Conservation (phyloP, 768 basidiomycete species). For the Pleurotus sapidus region DNA sequence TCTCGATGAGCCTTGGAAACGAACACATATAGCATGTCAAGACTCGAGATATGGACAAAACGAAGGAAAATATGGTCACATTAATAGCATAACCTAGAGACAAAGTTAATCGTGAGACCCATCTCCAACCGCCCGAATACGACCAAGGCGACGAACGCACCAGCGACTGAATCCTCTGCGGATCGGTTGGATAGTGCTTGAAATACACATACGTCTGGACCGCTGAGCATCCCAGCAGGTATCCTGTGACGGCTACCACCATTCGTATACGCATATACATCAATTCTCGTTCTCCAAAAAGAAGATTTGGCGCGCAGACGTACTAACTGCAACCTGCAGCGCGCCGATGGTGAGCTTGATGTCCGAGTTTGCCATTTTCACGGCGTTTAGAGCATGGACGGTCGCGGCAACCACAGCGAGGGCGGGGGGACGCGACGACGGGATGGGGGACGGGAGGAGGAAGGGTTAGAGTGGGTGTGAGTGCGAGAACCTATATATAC, state of each 20-base stretch:
- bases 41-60: background rate
- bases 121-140: background rate
- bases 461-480: no score
- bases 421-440: no score
- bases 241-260: background rate
- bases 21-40: background rate
- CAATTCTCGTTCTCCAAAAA: background rate
- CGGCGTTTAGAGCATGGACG: no score
- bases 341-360: constrained; percentile 4
- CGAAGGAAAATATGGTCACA: background rate
- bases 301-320: background rate
- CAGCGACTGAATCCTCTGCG: background rate
- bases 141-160: background rate
- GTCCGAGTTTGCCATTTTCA: background rate
- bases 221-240: constrained; percentile 2
- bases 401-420: no score
- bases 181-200: background rate
- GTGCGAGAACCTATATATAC: no score
- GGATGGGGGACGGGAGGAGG: no score
- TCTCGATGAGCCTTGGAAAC: background rate
- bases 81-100: background rate
- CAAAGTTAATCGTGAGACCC: background rate
- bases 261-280: background rate
- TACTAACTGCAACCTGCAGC: constrained; percentile 4
- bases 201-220: constrained; percentile 3